Percentiles rank a stretch among this genome's conserved stretches.
Evolutionary conservation across 1,284 basidiomycete species (phyloP).

Genomic region (Cryptococcus sp.): DNA sequence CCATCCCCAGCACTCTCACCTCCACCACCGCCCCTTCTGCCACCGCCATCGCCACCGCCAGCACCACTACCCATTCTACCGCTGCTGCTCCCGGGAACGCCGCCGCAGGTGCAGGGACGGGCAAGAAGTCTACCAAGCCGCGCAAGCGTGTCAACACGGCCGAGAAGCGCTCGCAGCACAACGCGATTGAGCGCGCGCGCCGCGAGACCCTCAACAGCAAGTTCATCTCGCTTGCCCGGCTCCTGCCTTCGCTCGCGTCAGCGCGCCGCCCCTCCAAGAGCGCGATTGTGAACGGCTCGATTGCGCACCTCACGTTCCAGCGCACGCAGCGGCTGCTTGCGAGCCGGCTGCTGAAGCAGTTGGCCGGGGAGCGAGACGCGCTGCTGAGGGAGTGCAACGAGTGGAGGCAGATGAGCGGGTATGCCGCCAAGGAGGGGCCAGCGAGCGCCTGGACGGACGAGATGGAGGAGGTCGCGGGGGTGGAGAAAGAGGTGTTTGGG

Average conservation of each 20-base stretch:
- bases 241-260: slow-evolving; percentile 81
- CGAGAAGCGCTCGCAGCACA: slow-evolving; percentile 88
- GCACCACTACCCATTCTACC: slow-evolving; percentile 17
- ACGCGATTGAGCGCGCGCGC: slow-evolving; percentile 87
- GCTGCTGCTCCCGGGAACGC: slow-evolving; percentile 19
- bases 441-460: slow-evolving; percentile 49
- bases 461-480: slow-evolving; percentile 42
- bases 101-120: slow-evolving; percentile 16
- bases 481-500: slow-evolving; percentile 50
- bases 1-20: slow-evolving; percentile 18
- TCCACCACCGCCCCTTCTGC: slow-evolving; percentile 17
- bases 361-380: slow-evolving; percentile 73
- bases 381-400: slow-evolving; percentile 80
- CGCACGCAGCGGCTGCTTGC: slow-evolving; percentile 74
- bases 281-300: slow-evolving; percentile 87
- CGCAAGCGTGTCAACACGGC: slow-evolving; percentile 78
- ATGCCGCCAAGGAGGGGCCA: slow-evolving; percentile 56
- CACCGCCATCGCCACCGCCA: slow-evolving; percentile 21
- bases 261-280: slow-evolving; percentile 90
- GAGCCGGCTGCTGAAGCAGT: slow-evolving; percentile 66
- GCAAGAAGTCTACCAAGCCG: slow-evolving; percentile 55
- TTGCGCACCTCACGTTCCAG: slow-evolving; percentile 75
- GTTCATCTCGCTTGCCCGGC: slow-evolving; percentile 78
- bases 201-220: slow-evolving; percentile 85
- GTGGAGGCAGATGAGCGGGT: slow-evolving; percentile 68